Evolutionary conservation across 202 grass and related monocot genomes (phyloP), one percentile per base, ranked within the genome.

Genomic region (Carex sylvatica): DNA sequence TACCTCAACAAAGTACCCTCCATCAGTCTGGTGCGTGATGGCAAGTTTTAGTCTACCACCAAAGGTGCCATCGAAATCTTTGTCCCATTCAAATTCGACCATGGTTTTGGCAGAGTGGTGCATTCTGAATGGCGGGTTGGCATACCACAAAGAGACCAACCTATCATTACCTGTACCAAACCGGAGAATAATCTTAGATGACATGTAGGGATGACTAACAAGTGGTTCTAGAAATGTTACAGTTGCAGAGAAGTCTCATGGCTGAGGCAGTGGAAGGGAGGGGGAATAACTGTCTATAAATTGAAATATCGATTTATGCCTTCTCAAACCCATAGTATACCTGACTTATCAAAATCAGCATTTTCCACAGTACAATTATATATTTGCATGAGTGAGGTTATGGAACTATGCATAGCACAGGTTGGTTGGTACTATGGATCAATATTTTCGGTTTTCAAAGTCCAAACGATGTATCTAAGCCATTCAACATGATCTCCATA

Each of bases 1-100:
- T 80, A 98, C 95, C 95, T 93, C 89, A 3, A 95, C 61, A 53
- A 91, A 90, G 69, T 95, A 98, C 63, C 89, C 86, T 84, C 92
- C 95, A 81, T 95, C 92, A 83, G 84, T 85, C 79, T 61, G 82
- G 80, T 89, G 92, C 22, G 92, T 95, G 86, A 98, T 26, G 5
- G 47, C 84, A 75, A 93, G 53, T 86, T 94, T 93, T 79, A 93
- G 75, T 84, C 82, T 85, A 78, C 89, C 83, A 31, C 83, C 76
- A 79, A 71, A 86, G 38, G 65, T 85, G 14, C 89, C 89, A 46
- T 89, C 88, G 61, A 87, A 70, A 81, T 95, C 91, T 83, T 85
- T 89, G 79, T 92, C 87, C 72, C 92, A 89, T 84, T 95, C 95
- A 77, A 95, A 84, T 83, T 95, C 89, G 15, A 98, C 64, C 38